Evolutionary conservation across 2,329 filamentous ascomycete genomes (phyloP), one percentile per base, ranked within the genome.

Genomic region (Paraphoma sp.): DNA sequence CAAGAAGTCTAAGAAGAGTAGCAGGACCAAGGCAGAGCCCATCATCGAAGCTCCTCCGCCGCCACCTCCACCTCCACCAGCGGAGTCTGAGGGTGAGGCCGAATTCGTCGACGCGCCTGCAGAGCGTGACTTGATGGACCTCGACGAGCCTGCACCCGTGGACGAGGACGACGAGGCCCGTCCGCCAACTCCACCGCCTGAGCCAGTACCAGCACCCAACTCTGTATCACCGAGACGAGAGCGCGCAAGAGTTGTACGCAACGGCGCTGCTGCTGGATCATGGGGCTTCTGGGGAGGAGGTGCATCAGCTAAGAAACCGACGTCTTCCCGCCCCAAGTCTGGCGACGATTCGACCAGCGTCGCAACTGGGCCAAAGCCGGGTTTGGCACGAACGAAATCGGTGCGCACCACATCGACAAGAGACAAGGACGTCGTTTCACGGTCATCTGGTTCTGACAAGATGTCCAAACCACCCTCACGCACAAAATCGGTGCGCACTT

Each of bases 251-350:
- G 86, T 93, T 61, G 90, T 87, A 65, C 90, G 91, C 55, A 88
- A 90, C 38, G 83, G 85, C 56, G 83, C 83, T 36, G 83, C 83
- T 36, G 78, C 77, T n/a, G 82, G 74, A 18, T 94, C 89, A 30
- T 95, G 92, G 92, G 89, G 88, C 36, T 87, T 87, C 73, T 94
- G 90, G 90, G 86, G 85, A 16, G 83, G 87, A 14, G 80, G 84
- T 46, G 63, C 75, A 31, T 72, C 78, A 40, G 77, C 78, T 36
- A 65, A 74, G 54, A 54, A 54, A 28, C 50, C 50, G 46, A 28
- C 51, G 12, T 31, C 46, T 28, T 43, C 76, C 75, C 66, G 80
- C 79, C 53, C 70, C 71, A 80, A 65, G 52, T 72, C 72, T 38
- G 65, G 65, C 41, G 67, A 76, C 29, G 72, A 74, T n/a, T 65